A percentile compares a stretch with the other conserved stretches of the same genome.
Conservation (phyloP, 129 eudicot species). For the Pulicaria dysenterica region DNA sequence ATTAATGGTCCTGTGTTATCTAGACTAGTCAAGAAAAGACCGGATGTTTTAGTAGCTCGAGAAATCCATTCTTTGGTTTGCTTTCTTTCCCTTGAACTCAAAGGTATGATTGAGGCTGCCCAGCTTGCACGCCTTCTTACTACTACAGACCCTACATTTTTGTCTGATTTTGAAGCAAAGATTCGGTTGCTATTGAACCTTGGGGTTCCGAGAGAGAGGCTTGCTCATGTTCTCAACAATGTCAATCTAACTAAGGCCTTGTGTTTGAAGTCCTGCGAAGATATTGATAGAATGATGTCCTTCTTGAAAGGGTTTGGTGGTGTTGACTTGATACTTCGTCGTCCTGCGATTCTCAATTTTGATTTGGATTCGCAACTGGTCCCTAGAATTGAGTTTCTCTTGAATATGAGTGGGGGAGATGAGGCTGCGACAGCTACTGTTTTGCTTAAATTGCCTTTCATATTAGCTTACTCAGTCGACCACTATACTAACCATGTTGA, state of each 20-base stretch:
- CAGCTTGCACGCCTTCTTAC: conserved; percentile 76
- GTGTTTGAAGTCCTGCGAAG: conserved; percentile 63
- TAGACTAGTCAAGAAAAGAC: conserved; percentile 54
- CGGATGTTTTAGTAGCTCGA: conserved; percentile 56
- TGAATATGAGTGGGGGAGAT: conserved; percentile 72
- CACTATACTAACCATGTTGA: conserved; percentile 70
- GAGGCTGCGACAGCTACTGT: conserved; percentile 60
- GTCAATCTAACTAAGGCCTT: conserved; percentile 68
- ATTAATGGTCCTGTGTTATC: conserved; percentile 44
- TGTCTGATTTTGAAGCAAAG: conserved; percentile 66
- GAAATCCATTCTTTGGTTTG: conserved; percentile 45
- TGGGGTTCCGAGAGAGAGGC: conserved; percentile 66
- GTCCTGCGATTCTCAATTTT: conserved; percentile 75
- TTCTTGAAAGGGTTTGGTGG: conserved; percentile 77
- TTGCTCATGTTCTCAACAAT: conserved; percentile 69
- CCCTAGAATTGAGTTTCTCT: conserved; percentile 69
- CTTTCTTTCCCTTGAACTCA: conserved; percentile 41
- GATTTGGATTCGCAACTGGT: conserved; percentile 69
- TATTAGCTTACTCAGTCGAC: conserved; percentile 65
- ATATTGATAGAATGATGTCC: conserved; percentile 49
- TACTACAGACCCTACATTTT: conserved; percentile 46
- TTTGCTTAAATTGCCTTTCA: conserved; percentile 70
- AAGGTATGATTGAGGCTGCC: conserved; percentile 42
- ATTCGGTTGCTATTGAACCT: conserved; percentile 47
- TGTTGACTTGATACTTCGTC: conserved; percentile 56